Evolutionary conservation across 2,329 filamentous ascomycete genomes (phyloP).

Genomic region (Geosmithia morbida): DNA sequence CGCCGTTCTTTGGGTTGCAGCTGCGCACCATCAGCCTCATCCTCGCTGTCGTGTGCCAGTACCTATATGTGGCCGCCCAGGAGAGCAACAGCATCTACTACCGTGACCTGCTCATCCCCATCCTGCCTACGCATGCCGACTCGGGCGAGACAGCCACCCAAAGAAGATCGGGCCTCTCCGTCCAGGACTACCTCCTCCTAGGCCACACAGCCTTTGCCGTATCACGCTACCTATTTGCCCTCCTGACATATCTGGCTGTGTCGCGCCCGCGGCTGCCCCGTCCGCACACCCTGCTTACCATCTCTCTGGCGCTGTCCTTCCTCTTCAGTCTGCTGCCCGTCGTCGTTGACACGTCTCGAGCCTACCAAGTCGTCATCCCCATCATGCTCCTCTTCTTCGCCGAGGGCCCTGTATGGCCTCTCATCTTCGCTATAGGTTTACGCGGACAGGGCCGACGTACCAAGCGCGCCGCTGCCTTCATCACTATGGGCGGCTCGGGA

Average conservation of each 20-base stretch:
- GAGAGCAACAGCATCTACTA: conserved; percentile 50
- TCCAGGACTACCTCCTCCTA: conserved; percentile 54
- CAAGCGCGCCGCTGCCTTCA: conserved; percentile 63
- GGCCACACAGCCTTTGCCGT: conserved; percentile 60
- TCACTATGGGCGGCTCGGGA: conserved; percentile 63
- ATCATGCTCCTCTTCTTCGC: conserved; percentile 63
- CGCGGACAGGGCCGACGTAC: conserved; percentile 68
- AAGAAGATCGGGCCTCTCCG: no score
- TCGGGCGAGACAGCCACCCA: conserved; percentile 9
- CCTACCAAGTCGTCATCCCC: conserved; percentile 41
- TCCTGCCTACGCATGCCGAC: conserved; percentile 15
- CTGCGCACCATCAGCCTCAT: conserved; percentile 44
- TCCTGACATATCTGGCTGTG: conserved; percentile 44
- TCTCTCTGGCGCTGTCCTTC: conserved; percentile 46
- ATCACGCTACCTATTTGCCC: conserved; percentile 55
- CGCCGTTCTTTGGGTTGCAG: conserved; percentile 30
- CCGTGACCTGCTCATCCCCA: conserved; percentile 29
- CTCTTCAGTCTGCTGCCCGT: conserved; percentile 36
- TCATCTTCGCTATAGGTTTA: conserved; percentile 67
- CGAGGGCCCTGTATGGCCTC: conserved; percentile 70
- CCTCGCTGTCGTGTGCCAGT: conserved; percentile 63
- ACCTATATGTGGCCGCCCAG: conserved; percentile 65
- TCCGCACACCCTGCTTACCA: conserved; percentile 54
- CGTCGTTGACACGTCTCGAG: conserved; percentile 21
- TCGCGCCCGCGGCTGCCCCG: conserved; percentile 37